Conservation (phyloP, 2,329 filamentous ascomycete species). For the Chaetomiaceae sp. region DNA sequence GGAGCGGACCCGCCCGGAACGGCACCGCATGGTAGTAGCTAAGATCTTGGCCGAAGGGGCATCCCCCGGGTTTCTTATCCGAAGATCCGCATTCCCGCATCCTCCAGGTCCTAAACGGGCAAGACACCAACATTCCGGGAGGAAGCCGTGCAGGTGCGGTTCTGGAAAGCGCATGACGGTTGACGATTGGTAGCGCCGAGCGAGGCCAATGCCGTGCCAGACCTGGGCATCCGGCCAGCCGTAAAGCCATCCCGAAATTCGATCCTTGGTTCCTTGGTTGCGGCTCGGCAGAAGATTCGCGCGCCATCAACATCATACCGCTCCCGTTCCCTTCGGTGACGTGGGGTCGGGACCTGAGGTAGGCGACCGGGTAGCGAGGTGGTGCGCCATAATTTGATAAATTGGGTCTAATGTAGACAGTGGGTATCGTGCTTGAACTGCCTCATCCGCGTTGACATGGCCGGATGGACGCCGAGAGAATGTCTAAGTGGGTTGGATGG, state of each 20-base stretch:
- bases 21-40: slow-evolving; percentile 14
- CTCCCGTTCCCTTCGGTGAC: no score
- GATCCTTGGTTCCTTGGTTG: neutral
- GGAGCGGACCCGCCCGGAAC: slow-evolving; percentile 17
- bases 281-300: neutral
- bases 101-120: slow-evolving; percentile 12
- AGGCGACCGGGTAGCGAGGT: neutral
- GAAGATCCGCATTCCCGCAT: slow-evolving; percentile 15
- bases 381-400: no score
- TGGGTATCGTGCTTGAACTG: no score
- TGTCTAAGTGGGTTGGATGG: no score
- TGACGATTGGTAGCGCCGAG: neutral
- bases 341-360: no score
- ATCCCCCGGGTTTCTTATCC: slow-evolving; percentile 14
- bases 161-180: neutral
- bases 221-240: neutral
- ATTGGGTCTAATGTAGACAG: no score
- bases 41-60: slow-evolving; percentile 15
- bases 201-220: neutral
- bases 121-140: slow-evolving; percentile 13
- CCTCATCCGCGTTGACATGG: no score
- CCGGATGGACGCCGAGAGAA: no score
- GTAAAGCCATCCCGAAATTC: neutral
- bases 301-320: no score
- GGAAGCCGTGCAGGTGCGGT: neutral